Percentiles rank a stretch among this genome's conserved stretches.
phyloP scores from a whole-genome alignment of 257 asterid species.

The Solanum chmielewskii region DNA sequence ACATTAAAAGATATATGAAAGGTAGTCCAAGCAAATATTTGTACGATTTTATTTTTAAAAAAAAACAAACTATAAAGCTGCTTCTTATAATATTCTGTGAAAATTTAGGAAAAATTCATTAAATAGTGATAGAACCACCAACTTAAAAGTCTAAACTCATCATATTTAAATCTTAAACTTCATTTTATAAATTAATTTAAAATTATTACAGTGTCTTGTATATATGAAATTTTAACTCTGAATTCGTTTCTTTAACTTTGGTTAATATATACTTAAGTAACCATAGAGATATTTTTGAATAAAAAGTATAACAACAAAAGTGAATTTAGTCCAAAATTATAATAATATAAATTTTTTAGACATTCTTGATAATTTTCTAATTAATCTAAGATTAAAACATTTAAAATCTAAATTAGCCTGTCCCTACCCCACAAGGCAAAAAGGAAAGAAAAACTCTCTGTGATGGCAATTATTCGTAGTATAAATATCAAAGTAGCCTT shows the following conservation, averaged over 20 bases:
- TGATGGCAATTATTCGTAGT: not conserved
- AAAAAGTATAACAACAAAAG: not conserved
- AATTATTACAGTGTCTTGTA: too few species aligned
- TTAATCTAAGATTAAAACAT: too few species aligned
- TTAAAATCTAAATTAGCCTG: not conserved
- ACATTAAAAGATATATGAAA: not conserved
- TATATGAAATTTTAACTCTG: too few species aligned
- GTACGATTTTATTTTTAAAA: too few species aligned
- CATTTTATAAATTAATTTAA: too few species aligned
- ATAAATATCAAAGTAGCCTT: constrained; percentile 6
- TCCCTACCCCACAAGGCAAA: not conserved
- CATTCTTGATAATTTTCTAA: not conserved
- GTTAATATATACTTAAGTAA: too few species aligned
- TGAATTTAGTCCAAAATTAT: not conserved
- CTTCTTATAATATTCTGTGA: not conserved
- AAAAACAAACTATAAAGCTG: too few species aligned
- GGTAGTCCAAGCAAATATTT: not conserved
- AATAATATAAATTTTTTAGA: too few species aligned
- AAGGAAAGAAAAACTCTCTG: not conserved
- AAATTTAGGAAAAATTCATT: not conserved
- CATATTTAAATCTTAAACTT: not conserved
- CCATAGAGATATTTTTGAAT: not conserved
- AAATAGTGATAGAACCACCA: not conserved
- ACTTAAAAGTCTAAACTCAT: not conserved
- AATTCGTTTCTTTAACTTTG: not conserved